phyloP scores from a whole-genome alignment of 148 eudicot genomes.

The Arbutus unedo region DNA sequence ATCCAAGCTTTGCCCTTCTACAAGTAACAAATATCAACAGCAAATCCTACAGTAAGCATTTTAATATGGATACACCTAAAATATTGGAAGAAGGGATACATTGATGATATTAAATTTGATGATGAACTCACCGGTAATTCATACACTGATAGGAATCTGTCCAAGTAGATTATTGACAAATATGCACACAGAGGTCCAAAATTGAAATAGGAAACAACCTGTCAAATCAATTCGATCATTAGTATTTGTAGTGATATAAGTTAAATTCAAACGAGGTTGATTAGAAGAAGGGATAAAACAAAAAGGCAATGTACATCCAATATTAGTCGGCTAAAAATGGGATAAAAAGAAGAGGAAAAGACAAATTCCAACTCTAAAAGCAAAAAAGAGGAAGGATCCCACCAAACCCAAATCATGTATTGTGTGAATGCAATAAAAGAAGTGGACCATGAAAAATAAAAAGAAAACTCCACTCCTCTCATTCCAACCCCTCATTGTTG shows the following conservation, averaged over 20 bases:
- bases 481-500: neutral
- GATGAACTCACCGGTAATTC: conserved; percentile 57
- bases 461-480: conserved; percentile 12
- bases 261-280: conserved; percentile 9
- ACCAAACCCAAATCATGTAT: conserved; percentile 26
- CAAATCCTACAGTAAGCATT: neutral
- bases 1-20: conserved; percentile 64
- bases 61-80: neutral
- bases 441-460: neutral
- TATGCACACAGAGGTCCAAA: conserved; percentile 70
- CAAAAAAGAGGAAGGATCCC: conserved; percentile 13
- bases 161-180: conserved; percentile 67
- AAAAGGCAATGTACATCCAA: conserved; percentile 30
- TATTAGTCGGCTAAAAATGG: conserved; percentile 19
- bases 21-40: conserved; percentile 1
- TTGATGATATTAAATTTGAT: neutral
- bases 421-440: conserved; percentile 21
- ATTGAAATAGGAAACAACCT: conserved; percentile 69
- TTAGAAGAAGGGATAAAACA: conserved; percentile 3
- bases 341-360: neutral
- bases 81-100: neutral
- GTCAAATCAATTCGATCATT: conserved; percentile 26
- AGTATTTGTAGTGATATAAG: neutral
- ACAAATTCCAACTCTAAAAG: conserved; percentile 7
- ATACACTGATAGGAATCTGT: conserved; percentile 64